A percentile compares a stretch with the other conserved stretches of the same genome.
These are phyloP conservation scores for Metrosideros polymorpha DNA, from an alignment of 441 rosid genomes.

Conservation along the genomic window DNA sequence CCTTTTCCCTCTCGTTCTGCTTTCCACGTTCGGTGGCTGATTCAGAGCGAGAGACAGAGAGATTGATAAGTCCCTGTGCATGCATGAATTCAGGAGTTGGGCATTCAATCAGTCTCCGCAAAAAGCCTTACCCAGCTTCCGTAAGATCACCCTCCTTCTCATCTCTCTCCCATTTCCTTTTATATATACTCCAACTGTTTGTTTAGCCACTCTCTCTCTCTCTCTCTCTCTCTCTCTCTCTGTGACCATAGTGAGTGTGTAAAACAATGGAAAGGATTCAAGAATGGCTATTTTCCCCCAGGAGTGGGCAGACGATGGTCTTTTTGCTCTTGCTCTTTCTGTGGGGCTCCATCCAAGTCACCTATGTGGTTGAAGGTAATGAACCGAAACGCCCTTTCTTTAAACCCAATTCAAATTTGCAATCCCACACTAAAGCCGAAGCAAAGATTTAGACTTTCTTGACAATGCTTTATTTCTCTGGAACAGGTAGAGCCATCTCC, in stretches of 20 bases:
- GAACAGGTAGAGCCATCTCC: not conserved
- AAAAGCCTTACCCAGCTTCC: not conserved
- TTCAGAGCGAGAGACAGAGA: not conserved
- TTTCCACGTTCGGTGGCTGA: not conserved
- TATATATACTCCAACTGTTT: not conserved
- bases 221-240: not conserved
- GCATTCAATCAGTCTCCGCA: not conserved
- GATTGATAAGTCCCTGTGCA: not conserved
- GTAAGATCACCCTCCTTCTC: not conserved
- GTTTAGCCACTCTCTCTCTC: not conserved
- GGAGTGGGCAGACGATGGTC: constrained; percentile 17
- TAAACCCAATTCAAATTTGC: not conserved
- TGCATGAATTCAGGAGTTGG: not conserved
- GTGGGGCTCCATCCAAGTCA: constrained; percentile 18
- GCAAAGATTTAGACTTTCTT: not conserved
- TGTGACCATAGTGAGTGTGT: not conserved
- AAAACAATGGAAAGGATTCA: constrained; percentile 27
- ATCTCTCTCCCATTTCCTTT: not conserved
- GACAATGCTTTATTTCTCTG: not conserved
- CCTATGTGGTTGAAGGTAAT: constrained; percentile 32
- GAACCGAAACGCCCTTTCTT: not conserved
- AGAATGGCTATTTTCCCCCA: constrained; percentile 10
- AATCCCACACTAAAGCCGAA: not conserved
- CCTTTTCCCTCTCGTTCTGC: not conserved
- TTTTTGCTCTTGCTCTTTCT: constrained; percentile 22